A percentile compares a stretch with the other conserved stretches of the same genome.
phyloP scores from a whole-genome alignment of 306 rosid genomes.

The Lupinus albus region DNA sequence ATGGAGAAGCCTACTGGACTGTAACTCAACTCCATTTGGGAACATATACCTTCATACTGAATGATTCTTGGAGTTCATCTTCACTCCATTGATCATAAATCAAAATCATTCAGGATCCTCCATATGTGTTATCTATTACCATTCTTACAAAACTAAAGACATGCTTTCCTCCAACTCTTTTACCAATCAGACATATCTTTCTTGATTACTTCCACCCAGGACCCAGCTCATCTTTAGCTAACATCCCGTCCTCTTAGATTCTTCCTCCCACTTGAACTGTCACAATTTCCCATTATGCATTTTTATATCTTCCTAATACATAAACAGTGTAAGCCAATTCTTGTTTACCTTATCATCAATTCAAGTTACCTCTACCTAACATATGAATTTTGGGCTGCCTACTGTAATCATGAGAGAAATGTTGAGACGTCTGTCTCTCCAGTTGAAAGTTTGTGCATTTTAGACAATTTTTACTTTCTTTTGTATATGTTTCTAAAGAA shows the following conservation, averaged over 20 bases:
- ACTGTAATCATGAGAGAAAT: too few species aligned
- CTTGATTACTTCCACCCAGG: background rate
- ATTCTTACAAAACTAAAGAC: background rate
- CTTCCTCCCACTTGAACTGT: background rate
- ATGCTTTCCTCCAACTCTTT: constrained; percentile 13
- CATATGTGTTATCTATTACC: background rate
- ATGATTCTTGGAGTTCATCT: background rate
- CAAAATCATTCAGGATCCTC: constrained; percentile 12
- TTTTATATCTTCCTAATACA: background rate
- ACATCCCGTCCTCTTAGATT: background rate
- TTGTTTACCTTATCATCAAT: background rate
- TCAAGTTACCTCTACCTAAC: background rate
- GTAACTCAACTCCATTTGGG: background rate
- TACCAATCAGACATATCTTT: background rate
- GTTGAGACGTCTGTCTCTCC: background rate
- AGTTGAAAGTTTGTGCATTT: background rate
- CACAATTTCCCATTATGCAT: background rate
- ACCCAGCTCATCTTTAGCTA: background rate
- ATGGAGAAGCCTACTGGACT: background rate
- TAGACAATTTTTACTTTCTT: background rate
- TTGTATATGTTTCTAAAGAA: constrained; percentile 19
- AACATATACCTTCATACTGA: background rate
- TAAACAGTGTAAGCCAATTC: background rate
- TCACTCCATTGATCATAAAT: background rate
- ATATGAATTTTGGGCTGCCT: background rate